Evolutionary conservation across 1,139 yeast genomes (phyloP).

Genomic region (Suhomyces choctaworum): DNA sequence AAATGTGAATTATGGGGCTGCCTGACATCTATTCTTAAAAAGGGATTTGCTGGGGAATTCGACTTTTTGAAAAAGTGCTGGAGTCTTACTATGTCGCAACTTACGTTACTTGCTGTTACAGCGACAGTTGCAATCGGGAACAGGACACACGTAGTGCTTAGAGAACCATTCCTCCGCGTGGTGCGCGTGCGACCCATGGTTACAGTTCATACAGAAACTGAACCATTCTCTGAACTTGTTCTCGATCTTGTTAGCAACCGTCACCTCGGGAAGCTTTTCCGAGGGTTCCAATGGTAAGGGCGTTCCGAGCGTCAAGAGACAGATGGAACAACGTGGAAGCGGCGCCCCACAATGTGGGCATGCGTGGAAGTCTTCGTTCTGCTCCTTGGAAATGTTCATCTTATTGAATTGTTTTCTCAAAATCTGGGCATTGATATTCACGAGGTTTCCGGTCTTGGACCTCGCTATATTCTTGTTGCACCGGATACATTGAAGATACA

Average conservation of each 20-base stretch:
- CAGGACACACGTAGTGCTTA: conserved; percentile 86
- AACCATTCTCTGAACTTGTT: conserved; percentile 69
- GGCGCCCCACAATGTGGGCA: conserved; percentile 90
- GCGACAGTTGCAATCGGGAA: conserved; percentile 85
- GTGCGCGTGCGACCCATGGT: conserved; percentile 91
- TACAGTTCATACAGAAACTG: conserved; percentile 85
- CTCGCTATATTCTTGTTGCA: conserved; percentile 72
- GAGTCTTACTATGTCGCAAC: neutral
- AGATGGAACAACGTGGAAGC: conserved; percentile 89
- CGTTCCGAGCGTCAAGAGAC: conserved; percentile 78
- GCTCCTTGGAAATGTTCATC: conserved; percentile 22
- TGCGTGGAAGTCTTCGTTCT: conserved; percentile 34
- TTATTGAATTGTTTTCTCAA: conserved; percentile 44
- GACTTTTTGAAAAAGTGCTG: too few species aligned
- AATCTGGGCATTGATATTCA: conserved; percentile 26
- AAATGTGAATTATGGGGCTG: too few species aligned
- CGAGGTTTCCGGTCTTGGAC: conserved; percentile 11
- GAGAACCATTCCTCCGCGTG: conserved; percentile 97
- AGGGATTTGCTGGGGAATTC: too few species aligned
- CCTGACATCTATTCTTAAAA: too few species aligned
- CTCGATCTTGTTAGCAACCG: conserved; percentile 26
- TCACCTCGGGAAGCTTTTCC: conserved; percentile 19
- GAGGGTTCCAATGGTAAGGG: conserved; percentile 49
- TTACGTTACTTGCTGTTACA: conserved; percentile 58
- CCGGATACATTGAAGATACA: conserved; percentile 74